Conservation (phyloP, 2,329 filamentous ascomycete species). For the Cercospora nicotianae region DNA sequence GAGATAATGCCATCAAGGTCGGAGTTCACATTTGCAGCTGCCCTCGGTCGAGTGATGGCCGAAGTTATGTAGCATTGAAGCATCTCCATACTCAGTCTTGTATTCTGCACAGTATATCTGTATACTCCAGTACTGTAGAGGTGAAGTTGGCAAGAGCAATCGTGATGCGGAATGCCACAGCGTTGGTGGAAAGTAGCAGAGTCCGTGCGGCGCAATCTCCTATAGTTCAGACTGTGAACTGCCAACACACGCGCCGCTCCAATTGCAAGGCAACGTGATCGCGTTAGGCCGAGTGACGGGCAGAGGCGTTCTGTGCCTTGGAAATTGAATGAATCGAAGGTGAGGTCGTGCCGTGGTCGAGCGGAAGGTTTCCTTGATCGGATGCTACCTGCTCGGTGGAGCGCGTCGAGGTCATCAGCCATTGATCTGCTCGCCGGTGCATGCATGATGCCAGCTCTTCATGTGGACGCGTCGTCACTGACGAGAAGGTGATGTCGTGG, state of each 20-base stretch:
- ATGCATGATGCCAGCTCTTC: background rate
- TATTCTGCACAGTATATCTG: background rate
- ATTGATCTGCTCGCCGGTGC: background rate
- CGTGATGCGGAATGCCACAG: background rate
- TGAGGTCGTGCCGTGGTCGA: background rate
- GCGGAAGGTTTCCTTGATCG: background rate
- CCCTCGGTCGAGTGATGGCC: background rate
- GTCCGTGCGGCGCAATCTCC: background rate
- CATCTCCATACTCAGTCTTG: background rate
- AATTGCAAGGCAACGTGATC: background rate
- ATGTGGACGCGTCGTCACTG: background rate
- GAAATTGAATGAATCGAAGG: background rate
- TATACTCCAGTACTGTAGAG: background rate
- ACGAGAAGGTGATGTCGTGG: background rate
- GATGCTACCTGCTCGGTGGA: background rate
- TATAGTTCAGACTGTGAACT: background rate
- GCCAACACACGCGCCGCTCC: background rate
- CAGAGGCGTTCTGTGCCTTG: background rate
- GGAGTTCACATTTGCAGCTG: background rate
- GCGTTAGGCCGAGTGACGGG: background rate
- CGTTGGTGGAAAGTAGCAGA: background rate
- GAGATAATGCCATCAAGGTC: conserved; percentile 9
- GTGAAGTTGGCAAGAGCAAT: background rate
- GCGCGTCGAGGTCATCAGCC: background rate
- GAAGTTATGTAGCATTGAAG: background rate